Percentiles rank a stretch among this genome's conserved stretches.
These are phyloP conservation scores for Backusella macrospora DNA, from an alignment of 192 early-diverging fungal species.

Conservation along the genomic window DNA sequence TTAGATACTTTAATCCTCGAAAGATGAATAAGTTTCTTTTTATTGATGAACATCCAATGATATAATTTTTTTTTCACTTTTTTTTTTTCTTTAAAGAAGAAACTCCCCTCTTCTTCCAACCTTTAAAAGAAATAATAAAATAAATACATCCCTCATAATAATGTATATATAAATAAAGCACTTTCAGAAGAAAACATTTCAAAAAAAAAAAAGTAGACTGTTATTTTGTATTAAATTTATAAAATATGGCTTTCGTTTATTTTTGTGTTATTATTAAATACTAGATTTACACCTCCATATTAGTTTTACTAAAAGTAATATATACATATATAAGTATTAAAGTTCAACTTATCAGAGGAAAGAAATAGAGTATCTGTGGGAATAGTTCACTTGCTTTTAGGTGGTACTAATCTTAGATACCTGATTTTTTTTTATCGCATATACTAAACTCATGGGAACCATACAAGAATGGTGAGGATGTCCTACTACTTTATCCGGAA, in stretches of 20 bases:
- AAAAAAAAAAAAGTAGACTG: too few species aligned
- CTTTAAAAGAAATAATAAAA: not conserved
- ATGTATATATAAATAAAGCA: slow-evolving; percentile 13
- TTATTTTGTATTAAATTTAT: too few species aligned
- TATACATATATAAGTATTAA: not conserved
- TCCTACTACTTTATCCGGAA: not conserved
- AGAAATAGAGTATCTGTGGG: not conserved
- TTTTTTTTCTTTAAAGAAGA: not conserved
- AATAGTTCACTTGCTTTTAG: not conserved
- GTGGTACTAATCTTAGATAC: not conserved
- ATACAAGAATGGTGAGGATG: not conserved
- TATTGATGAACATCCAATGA: slow-evolving; percentile 44
- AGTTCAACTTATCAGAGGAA: not conserved
- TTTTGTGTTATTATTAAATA: too few species aligned
- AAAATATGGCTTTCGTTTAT: too few species aligned
- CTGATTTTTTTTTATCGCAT: not conserved
- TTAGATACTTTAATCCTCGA: slow-evolving; percentile 44
- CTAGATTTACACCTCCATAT: not conserved
- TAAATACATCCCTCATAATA: not conserved
- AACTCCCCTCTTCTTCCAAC: not conserved
- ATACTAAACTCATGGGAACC: not conserved
- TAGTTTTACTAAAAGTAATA: not conserved
- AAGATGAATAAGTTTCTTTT: slow-evolving; percentile 45
- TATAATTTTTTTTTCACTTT: slow-evolving; percentile 17
- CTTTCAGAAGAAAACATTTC: not conserved